Base-by-base conservation (phyloP, 345 rosid genomes). In the Gossypium ekmanianum region DNA sequence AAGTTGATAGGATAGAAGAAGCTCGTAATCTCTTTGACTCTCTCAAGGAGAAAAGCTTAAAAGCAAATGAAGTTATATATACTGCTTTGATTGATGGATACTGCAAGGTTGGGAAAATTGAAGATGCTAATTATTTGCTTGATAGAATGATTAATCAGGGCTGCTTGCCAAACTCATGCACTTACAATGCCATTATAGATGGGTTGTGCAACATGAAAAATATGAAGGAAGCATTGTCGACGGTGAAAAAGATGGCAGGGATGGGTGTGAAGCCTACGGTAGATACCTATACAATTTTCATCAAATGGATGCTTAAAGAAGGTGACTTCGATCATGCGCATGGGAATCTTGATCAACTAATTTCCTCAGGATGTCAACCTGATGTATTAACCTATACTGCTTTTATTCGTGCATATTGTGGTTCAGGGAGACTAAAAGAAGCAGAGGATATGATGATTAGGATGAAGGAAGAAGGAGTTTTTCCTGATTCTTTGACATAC, bases 51-150 rank as follows among this genome's bases (percentile, higher is more conserved):
- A 86, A 87, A 84, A 92, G 93, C 56, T 76, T 92, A 52, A 79
- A 78, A 55, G 87, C 90, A 59, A 89, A 91, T 83, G 97, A 88
- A 77, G 89, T 94, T 62, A 89, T 94, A 56, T 92, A 85, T 85
- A 90, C 98, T 55, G 83, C 96, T 68, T 63, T 94, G 81, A 90
- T 94, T 80, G 96, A 94, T 85, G 95, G 95, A 17, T 88, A 81
- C 76, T 90, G 98, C 84, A 92, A 90, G 83, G 82, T 83, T 43
- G 92, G 87, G 76, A 84, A 82, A 77, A 44, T 82, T 57, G 89
- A 77, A 41, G 84, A 83, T 80, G 97, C 94, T 78, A 18, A 58
- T 68, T 78, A 81, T 47, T 78, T 94, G 81, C 83, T 90, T 52
- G 85, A 85, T 68, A 81, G 77, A 78, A 94, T 94, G 97, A 76